Base-by-base conservation (phyloP, 1,284 basidiomycete species). In the Ustilago shanxiensis region DNA sequence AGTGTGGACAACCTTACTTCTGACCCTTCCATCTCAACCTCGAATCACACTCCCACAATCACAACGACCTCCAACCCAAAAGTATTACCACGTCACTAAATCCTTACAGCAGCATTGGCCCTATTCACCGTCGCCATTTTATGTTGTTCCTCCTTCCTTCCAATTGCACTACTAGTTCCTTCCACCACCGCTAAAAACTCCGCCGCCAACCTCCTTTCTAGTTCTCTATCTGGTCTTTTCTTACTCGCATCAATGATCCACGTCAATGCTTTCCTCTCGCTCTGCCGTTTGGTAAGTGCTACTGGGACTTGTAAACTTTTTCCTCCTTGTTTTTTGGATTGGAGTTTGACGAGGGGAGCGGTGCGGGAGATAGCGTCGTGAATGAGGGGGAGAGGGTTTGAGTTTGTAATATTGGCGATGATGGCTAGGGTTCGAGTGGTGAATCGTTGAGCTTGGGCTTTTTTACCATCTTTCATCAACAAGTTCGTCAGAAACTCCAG, bases 71-170 rank as follows among this genome's bases (percentile, higher is more conserved):
- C 11, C n/a, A n/a, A n/a, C n/a, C n/a, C n/a, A n/a, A n/a, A n/a
- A n/a, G n/a, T n/a, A n/a, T n/a, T n/a, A n/a, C 31, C 31, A 7
- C 31, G 31, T 33, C 31, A 33, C 31, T 64, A 84, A 51, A 84
- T 79, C 59, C 82, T 72, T n/a, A 83, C 80, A 44, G 75, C 63
- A 31, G 81, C 76, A 59, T 85, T 85, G n/a, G 80, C 77, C 93
- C 94, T 91, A 86, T 93, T 93, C 37, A 92, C 89, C 88, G 92
- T 92, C 1, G 92, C 95, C 41, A 90, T 81, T 79, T 88, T 89
- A 85, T 95, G 94, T 58, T 90, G 85, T 60, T 86, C 83, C 54
- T 86, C 83, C 72, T 85, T 85, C 58, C 82, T 86, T 35, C 81
- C 81, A 44, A 87, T 71, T 8, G 85, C 86, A 37, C 79, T 80